A percentile compares a stretch with the other conserved stretches of the same genome.
phyloP scores from a whole-genome alignment of 2,329 filamentous ascomycete genomes.

The Xylariaceae sp. region DNA sequence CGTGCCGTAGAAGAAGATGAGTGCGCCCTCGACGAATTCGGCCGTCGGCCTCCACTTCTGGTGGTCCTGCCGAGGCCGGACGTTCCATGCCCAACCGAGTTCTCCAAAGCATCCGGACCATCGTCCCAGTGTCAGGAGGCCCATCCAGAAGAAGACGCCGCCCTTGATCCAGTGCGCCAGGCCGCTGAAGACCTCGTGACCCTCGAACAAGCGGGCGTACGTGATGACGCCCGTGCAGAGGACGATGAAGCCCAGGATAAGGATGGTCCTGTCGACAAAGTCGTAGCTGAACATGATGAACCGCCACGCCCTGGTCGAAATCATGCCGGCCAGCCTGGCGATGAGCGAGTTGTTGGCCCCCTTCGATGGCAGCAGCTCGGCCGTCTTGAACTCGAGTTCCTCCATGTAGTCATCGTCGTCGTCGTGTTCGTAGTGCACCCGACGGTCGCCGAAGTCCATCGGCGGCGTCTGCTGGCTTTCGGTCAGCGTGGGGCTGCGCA shows the following conservation, averaged over 20 bases:
- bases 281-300: constrained; percentile 55
- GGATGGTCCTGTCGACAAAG: constrained; percentile 65
- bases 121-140: constrained; percentile 75
- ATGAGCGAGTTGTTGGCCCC: constrained; percentile 45
- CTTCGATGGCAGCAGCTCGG: constrained; percentile 37
- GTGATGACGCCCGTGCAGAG: constrained; percentile 66
- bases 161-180: constrained; percentile 93
- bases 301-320: constrained; percentile 49
- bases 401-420: constrained; percentile 32
- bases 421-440: constrained; percentile 39
- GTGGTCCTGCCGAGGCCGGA: constrained; percentile 54
- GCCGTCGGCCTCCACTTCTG: constrained; percentile 67
- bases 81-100: constrained; percentile 90
- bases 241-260: constrained; percentile 69
- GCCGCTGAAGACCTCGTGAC: constrained; percentile 65
- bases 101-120: constrained; percentile 89
- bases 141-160: constrained; percentile 91
- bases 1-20: constrained; percentile 84
- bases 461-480: constrained; percentile 39
- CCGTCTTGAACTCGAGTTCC: constrained; percentile 30
- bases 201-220: constrained; percentile 76
- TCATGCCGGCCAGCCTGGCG: constrained; percentile 44
- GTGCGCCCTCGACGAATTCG: constrained; percentile 81
- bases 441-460: constrained; percentile 28
- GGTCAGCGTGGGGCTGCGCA: constrained; percentile 56